Evolutionary conservation across 345 rosid genomes (phyloP).

Genomic region (Draba incana): DNA sequence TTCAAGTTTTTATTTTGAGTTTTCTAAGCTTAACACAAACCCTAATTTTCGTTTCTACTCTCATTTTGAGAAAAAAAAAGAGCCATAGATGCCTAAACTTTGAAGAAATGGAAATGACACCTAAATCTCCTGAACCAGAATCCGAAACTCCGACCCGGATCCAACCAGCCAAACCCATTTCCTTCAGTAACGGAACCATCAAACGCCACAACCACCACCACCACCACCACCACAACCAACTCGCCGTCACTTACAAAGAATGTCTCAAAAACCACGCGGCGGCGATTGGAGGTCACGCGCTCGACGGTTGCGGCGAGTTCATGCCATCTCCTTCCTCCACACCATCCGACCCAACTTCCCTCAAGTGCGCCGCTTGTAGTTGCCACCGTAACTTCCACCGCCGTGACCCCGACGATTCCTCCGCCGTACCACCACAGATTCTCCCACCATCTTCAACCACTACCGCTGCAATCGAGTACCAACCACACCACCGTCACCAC

Average conservation of each 20-base stretch:
- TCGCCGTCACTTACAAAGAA: conserved; percentile 55
- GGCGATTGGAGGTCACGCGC: conserved; percentile 66
- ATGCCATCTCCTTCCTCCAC: conserved; percentile 63
- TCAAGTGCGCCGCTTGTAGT: conserved; percentile 85
- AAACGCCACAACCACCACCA: conserved; percentile 54
- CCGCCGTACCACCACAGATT: conserved; percentile 6
- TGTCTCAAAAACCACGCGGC: conserved; percentile 89
- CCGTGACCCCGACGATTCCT: conserved; percentile 54
- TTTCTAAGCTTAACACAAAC: conserved; percentile 28
- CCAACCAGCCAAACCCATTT: conserved; percentile 59
- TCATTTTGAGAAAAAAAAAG: background rate
- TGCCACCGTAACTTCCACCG: conserved; percentile 91
- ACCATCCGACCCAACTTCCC: conserved; percentile 62
- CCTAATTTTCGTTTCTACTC: conserved; percentile 14
- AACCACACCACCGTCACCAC: conserved; percentile 73
- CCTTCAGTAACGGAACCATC: conserved; percentile 71
- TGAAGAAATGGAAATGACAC: conserved; percentile 45
- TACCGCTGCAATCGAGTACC: conserved; percentile 56
- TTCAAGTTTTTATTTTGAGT: background rate
- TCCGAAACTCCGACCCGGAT: conserved; percentile 65
- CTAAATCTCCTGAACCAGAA: conserved; percentile 64
- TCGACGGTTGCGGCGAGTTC: conserved; percentile 89
- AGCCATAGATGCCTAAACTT: conserved; percentile 19
- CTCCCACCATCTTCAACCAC: conserved; percentile 30
- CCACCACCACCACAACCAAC: conserved; percentile 27